These are phyloP conservation scores for Cenchrus purpureus DNA, from an alignment of 176 grass and related monocot genomes.

Conservation along the genomic window DNA sequence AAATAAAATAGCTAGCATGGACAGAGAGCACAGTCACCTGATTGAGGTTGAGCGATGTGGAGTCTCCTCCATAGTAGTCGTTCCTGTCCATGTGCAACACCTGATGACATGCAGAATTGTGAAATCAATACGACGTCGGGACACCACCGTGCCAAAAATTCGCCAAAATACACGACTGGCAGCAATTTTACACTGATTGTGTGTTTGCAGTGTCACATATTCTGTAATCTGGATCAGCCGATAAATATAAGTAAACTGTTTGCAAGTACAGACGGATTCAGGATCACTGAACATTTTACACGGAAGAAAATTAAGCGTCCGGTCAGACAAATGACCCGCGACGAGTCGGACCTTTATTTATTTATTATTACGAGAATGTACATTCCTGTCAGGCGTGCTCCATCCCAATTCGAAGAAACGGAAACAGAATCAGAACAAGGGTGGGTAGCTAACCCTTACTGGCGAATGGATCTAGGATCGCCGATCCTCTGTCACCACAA, in stretches of 20 bases:
- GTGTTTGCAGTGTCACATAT: not conserved
- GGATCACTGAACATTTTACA: no score
- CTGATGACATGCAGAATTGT: conserved; percentile 35
- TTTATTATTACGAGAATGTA: no score
- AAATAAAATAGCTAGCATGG: not conserved
- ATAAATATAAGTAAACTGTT: not conserved
- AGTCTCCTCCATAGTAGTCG: conserved; percentile 90
- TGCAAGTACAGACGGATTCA: not conserved
- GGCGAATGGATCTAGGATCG: no score
- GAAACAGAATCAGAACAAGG: no score
- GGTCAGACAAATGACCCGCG: no score
- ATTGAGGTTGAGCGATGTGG: conserved; percentile 78
- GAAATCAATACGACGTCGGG: no score
- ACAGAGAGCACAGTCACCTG: conserved; percentile 51
- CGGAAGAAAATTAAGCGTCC: no score
- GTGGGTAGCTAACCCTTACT: no score
- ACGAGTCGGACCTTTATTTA: no score
- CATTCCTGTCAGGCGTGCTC: no score
- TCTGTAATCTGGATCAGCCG: not conserved
- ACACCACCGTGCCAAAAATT: not conserved
- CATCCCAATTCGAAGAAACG: no score
- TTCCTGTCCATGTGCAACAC: conserved; percentile 96
- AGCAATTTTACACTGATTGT: not conserved
- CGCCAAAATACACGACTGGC: not conserved
- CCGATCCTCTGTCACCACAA: no score